Evolutionary conservation across 129 eudicot genomes (phyloP).

Genomic region (Logfia minima): DNA sequence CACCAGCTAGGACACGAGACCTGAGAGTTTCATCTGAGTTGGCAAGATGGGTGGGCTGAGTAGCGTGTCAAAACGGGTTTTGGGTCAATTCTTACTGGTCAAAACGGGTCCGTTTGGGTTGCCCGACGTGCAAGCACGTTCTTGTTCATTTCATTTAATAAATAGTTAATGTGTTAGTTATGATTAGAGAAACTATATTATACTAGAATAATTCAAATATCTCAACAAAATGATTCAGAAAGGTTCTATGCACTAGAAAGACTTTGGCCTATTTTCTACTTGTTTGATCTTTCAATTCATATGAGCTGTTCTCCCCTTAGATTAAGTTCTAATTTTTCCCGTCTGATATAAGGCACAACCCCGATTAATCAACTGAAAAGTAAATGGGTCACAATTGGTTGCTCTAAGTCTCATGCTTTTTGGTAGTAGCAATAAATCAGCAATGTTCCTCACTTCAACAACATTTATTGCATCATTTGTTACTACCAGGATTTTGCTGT

Average conservation of each 20-base stretch:
- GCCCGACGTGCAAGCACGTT: neutral
- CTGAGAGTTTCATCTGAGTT: neutral
- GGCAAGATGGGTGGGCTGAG: neutral
- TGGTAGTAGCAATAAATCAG: neutral
- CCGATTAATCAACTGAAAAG: neutral
- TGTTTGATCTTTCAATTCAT: neutral
- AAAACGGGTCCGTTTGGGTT: neutral
- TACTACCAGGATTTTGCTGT: neutral
- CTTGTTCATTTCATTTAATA: neutral
- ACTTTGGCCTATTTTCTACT: neutral
- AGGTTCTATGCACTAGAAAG: neutral
- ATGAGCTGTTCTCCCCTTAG: neutral
- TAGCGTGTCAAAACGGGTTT: neutral
- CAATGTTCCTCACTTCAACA: neutral
- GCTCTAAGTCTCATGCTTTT: neutral
- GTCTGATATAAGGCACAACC: neutral
- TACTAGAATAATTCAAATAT: neutral
- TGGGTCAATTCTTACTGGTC: neutral
- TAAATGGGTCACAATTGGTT: neutral
- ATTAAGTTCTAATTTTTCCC: neutral
- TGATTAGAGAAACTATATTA: neutral
- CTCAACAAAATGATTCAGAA: neutral
- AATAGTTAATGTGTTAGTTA: neutral
- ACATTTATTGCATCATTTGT: slow-evolving; percentile 4
- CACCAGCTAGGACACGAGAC: neutral